Conservation (phyloP, 371 early-diverging fungal genomes). For the Fennellomyces sp. region DNA sequence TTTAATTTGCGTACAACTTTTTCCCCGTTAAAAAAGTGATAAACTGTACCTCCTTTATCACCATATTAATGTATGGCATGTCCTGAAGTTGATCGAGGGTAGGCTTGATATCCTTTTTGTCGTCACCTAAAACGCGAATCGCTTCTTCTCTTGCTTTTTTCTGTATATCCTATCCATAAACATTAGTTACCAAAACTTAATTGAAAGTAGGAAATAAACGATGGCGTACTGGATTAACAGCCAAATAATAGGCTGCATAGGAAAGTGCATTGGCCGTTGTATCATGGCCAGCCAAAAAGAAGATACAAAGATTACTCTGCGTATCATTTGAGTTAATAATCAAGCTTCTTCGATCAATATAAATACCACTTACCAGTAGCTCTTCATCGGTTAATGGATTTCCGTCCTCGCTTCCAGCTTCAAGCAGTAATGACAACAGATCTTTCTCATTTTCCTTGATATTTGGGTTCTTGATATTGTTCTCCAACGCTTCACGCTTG, state of each 20-base stretch:
- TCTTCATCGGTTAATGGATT: conserved; percentile 26
- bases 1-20: no score
- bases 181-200: background rate
- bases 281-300: conserved; percentile 51
- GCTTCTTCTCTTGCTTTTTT: conserved; percentile 24
- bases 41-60: no score
- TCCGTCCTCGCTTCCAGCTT: conserved; percentile 34
- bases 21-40: no score
- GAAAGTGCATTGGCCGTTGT: conserved; percentile 29
- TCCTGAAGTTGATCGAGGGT: conserved; percentile 7
- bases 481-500: background rate
- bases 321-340: background rate
- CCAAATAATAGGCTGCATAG: conserved; percentile 22
- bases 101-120: conserved; percentile 8
- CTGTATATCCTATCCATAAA: conserved; percentile 12
- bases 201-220: background rate
- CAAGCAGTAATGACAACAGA: conserved; percentile 57
- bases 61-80: conserved; percentile 12
- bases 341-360: background rate
- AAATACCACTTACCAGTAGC: conserved; percentile 8
- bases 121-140: conserved; percentile 13
- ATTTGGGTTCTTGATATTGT: background rate
- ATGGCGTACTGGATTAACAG: background rate
- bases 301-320: conserved; percentile 31
- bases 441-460: conserved; percentile 36